A percentile compares a stretch with the other conserved stretches of the same genome.
These are phyloP conservation scores for Kwoniella sp. DNA, from an alignment of 768 basidiomycete genomes.

Conservation along the genomic window DNA sequence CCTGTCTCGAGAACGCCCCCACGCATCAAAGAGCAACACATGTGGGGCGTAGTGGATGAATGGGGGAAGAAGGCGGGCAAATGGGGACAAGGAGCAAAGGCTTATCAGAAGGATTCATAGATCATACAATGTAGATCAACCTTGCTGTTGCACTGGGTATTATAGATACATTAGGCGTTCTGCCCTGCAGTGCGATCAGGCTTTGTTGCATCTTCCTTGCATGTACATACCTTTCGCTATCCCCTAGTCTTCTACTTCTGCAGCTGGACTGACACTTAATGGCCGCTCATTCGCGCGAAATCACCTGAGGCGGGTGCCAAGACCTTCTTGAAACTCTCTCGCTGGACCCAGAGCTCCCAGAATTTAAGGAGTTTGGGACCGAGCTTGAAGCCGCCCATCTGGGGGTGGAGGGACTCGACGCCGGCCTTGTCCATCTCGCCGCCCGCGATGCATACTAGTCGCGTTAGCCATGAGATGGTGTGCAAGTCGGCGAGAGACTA, in stretches of 20 bases:
- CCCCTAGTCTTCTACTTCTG: not conserved
- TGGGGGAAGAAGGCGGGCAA: constrained; percentile 55
- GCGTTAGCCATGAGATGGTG: constrained; percentile 72
- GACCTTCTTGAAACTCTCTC: constrained; percentile 73
- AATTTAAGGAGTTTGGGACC: constrained; percentile 67
- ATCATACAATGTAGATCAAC: not conserved
- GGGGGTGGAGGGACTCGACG: constrained; percentile 57
- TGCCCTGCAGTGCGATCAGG: no score
- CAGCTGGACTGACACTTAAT: not conserved
- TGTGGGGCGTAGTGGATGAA: constrained; percentile 54
- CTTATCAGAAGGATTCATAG: constrained; percentile 16
- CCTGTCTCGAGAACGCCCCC: constrained; percentile 19
- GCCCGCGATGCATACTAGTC: constrained; percentile 65
- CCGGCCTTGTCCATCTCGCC: constrained; percentile 56
- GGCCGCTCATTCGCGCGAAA: constrained; percentile 17
- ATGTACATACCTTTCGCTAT: not conserved
- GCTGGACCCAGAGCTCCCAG: constrained; percentile 69
- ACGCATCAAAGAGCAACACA: constrained; percentile 47
- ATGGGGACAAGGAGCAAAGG: constrained; percentile 53
- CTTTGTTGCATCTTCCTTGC: no score
- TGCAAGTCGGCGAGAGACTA: constrained; percentile 76
- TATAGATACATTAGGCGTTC: not conserved
- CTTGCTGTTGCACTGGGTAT: not conserved
- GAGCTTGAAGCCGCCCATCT: constrained; percentile 59
- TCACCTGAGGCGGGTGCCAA: constrained; percentile 47